Conservation (phyloP, 768 basidiomycete species). For the Lactarius trivialis region DNA sequence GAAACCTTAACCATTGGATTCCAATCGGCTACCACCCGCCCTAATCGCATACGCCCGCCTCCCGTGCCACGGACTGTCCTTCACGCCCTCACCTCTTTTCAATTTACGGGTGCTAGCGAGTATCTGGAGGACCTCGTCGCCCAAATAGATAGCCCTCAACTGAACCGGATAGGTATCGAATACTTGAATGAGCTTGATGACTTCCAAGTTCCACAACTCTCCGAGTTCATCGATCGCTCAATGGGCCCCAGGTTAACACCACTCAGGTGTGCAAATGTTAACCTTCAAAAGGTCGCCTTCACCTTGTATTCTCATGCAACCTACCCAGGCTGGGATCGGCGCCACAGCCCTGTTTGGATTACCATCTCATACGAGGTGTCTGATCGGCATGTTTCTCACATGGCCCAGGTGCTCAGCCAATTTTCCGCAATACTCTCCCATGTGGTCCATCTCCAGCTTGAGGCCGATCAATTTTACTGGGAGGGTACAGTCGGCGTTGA, state of each 20-base stretch:
- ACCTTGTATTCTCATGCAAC: no score
- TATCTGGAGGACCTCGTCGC: background rate
- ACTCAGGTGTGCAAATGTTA: background rate
- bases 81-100: background rate
- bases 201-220: background rate
- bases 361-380: no score
- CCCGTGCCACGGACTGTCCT: background rate
- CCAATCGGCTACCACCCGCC: background rate
- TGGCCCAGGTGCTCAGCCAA: background rate
- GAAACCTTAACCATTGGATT: background rate
- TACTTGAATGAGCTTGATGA: background rate
- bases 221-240: background rate
- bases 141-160: background rate
- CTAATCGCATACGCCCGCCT: background rate
- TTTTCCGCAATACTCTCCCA: background rate
- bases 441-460: background rate
- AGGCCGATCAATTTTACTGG: no score
- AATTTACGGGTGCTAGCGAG: background rate
- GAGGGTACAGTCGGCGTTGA: no score
- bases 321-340: no score
- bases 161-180: background rate
- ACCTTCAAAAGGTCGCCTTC: no score
- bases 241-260: background rate
- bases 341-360: no score
- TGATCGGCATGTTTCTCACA: no score